These are phyloP conservation scores for Jimgerdemannia flammicorona DNA, from an alignment of 192 early-diverging fungal genomes.

Conservation along the genomic window DNA sequence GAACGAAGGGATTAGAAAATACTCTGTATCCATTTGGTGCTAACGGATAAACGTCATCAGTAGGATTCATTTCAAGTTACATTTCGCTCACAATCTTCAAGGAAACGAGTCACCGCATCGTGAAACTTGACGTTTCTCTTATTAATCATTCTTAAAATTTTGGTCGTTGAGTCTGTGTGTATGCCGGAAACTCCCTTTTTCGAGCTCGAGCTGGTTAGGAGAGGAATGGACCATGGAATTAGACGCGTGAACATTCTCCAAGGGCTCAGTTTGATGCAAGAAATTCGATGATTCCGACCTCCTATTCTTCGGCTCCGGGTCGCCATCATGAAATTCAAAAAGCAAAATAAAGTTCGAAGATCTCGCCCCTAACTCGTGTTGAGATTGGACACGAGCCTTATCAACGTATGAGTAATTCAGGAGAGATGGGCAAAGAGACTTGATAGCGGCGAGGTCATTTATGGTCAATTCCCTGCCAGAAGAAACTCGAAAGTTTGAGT, in stretches of 20 bases:
- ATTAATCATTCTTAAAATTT: slow-evolving; percentile 1
- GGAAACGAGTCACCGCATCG: slow-evolving; percentile 14
- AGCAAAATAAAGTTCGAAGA: not conserved
- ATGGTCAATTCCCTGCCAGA: slow-evolving; percentile 4
- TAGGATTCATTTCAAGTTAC: not conserved
- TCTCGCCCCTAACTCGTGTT: not conserved
- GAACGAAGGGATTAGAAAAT: not conserved
- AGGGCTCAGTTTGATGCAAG: not conserved
- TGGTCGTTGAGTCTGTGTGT: slow-evolving; percentile 1
- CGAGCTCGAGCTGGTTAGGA: not conserved
- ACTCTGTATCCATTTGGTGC: no score
- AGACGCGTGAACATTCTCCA: no score
- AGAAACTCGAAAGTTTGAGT: not conserved
- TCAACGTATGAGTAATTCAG: not conserved
- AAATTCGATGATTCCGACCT: not conserved
- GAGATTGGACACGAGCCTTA: not conserved
- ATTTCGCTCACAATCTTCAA: slow-evolving; percentile 8
- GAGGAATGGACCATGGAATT: not conserved
- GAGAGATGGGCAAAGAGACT: slow-evolving; percentile 12
- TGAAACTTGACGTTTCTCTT: slow-evolving; percentile 15
- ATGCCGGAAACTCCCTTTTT: not conserved
- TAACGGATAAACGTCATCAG: no score
- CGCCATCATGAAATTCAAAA: slow-evolving; percentile 9
- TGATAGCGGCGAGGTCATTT: slow-evolving; percentile 26
- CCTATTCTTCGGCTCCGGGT: not conserved